Conservation (phyloP, 768 basidiomycete genomes). For the Scleroderma bovista region DNA sequence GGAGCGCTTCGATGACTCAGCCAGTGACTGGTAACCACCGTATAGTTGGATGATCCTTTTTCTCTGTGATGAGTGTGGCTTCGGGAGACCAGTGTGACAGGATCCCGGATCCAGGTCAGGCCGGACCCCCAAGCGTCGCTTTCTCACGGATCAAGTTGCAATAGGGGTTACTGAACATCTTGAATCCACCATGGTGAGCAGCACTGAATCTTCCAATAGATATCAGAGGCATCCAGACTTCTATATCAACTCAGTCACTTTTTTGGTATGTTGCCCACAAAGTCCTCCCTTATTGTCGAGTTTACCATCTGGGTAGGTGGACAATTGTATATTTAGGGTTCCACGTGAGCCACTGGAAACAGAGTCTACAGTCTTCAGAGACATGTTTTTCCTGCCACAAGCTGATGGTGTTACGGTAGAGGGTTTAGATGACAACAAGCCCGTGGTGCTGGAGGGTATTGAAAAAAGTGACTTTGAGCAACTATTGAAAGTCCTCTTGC, state of each 20-base stretch:
- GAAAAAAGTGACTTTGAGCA: constrained; percentile 13
- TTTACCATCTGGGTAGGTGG: constrained; percentile 11
- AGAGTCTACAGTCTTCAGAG: constrained; percentile 13
- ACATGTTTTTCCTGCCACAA: constrained; percentile 16
- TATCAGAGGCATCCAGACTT: constrained; percentile 1
- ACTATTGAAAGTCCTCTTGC: constrained; percentile 10
- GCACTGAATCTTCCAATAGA: not conserved
- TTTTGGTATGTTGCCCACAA: constrained; percentile 3
- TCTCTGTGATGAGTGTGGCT: too few species aligned
- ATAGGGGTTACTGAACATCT: too few species aligned
- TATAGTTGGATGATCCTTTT: too few species aligned
- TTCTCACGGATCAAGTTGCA: too few species aligned
- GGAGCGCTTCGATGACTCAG: too few species aligned
- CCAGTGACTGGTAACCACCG: too few species aligned
- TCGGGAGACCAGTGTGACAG: too few species aligned
- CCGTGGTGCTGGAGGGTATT: constrained; percentile 11
- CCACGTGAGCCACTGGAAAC: constrained; percentile 13
- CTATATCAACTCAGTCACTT: constrained; percentile 11
- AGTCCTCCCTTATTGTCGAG: too few species aligned
- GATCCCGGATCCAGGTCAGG: too few species aligned
- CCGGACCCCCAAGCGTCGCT: too few species aligned
- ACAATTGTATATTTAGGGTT: constrained; percentile 14
- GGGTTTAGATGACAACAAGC: constrained; percentile 11
- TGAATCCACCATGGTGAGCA: too few species aligned
- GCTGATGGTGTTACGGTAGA: constrained; percentile 1